phyloP scores from a whole-genome alignment of 2,329 filamentous ascomycete genomes.

The Xylogone sp. region DNA sequence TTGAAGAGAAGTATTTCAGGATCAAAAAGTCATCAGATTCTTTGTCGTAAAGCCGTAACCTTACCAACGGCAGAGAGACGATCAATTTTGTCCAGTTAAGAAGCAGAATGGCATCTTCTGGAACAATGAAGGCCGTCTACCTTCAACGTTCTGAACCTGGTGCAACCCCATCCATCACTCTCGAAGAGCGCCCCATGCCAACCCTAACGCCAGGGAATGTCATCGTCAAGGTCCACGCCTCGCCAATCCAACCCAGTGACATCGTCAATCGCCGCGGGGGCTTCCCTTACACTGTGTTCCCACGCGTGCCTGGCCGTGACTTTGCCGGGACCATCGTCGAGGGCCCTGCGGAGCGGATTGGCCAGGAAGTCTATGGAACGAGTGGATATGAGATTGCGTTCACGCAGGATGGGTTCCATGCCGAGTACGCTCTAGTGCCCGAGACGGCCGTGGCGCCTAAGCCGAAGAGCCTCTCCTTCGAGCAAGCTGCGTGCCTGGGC shows the following conservation, averaged over 20 bases:
- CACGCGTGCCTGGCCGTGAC: conserved; percentile 21
- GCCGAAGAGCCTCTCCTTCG: conserved; percentile 13
- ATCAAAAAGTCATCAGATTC: no score
- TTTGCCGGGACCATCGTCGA: conserved; percentile 17
- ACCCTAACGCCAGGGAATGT: conserved; percentile 10
- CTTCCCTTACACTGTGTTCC: conserved; percentile 19
- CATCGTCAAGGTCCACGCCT: conserved; percentile 19
- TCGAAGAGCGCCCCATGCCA: conserved; percentile 14
- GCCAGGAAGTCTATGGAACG: conserved; percentile 20
- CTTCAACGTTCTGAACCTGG: conserved; percentile 9
- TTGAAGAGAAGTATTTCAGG: no score
- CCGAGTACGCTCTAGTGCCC: conserved; percentile 18
- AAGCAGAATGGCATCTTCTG: background rate
- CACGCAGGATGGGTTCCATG: conserved; percentile 18
- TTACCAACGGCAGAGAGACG: no score
- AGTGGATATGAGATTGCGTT: conserved; percentile 18
- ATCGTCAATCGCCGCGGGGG: conserved; percentile 17
- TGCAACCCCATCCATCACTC: conserved; percentile 8
- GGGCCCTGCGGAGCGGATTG: conserved; percentile 7
- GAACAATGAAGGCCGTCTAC: conserved; percentile 21
- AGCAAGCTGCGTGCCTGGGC: conserved; percentile 18
- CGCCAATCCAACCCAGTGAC: conserved; percentile 22
- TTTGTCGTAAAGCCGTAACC: no score
- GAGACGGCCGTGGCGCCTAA: conserved; percentile 15
- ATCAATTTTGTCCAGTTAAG: no score